These are phyloP conservation scores for Mytilinidion resinicola DNA, from an alignment of 495 filamentous ascomycete genomes.

Conservation along the genomic window DNA sequence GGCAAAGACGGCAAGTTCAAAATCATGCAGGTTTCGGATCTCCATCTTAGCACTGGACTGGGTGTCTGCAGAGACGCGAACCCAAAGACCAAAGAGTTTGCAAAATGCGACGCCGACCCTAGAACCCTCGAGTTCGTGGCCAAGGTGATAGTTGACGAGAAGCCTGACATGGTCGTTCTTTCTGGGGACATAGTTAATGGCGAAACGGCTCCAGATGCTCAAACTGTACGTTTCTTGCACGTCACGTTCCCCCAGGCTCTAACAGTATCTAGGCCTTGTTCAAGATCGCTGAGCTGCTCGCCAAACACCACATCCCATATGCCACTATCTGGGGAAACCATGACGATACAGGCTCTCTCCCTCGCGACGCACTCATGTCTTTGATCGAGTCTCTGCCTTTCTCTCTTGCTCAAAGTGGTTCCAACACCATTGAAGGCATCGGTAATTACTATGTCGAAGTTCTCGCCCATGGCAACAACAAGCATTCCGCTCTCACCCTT, in stretches of 20 bases:
- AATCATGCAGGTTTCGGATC: conserved; percentile 87
- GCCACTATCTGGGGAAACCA: conserved; percentile 96
- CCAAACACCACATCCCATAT: conserved; percentile 83
- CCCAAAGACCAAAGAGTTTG: conserved; percentile 62
- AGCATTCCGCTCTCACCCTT: conserved; percentile 83
- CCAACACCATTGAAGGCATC: conserved; percentile 75
- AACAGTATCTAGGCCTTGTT: conserved; percentile 60
- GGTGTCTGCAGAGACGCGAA: conserved; percentile 78
- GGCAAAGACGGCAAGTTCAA: conserved; percentile 90
- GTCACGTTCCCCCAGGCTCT: conserved; percentile 1
- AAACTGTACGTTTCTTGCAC: conserved; percentile 47
- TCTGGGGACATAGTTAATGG: conserved; percentile 95
- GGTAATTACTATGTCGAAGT: conserved; percentile 95
- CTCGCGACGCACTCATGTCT: conserved; percentile 70
- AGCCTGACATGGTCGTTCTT: conserved; percentile 83
- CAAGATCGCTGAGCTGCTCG: conserved; percentile 82
- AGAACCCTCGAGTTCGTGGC: conserved; percentile 86
- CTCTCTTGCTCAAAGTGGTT: conserved; percentile 75
- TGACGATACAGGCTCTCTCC: conserved; percentile 84
- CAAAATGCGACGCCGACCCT: conserved; percentile 82
- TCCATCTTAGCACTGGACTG: conserved; percentile 85
- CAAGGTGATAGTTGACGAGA: conserved; percentile 78
- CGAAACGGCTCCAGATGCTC: conserved; percentile 84
- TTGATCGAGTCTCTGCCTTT: conserved; percentile 82
- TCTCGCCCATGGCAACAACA: conserved; percentile 66